These are phyloP conservation scores for Phytophthora rubi DNA, from an alignment of 352 stramenopile genomes.

Conservation along the genomic window DNA sequence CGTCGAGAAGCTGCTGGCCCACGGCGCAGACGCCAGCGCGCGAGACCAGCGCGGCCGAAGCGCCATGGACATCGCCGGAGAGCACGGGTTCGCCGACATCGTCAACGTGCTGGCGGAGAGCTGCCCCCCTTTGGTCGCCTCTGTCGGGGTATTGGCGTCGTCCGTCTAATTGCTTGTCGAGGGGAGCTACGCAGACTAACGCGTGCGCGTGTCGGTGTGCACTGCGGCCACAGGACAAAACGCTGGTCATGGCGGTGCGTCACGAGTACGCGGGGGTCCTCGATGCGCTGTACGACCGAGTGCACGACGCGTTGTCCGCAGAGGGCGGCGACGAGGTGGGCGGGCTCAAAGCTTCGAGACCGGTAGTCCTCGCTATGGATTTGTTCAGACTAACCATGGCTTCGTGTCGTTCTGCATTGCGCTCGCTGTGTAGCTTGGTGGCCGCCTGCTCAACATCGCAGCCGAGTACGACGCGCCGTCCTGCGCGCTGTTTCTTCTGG, in stretches of 20 bases:
- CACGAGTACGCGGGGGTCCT: conserved; percentile 23
- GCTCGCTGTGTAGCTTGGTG: conserved; percentile 10
- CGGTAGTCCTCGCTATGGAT: neutral
- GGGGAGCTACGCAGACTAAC: neutral
- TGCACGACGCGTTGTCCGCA: conserved; percentile 8
- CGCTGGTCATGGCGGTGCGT: conserved; percentile 27
- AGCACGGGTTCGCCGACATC: conserved; percentile 52
- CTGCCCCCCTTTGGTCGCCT: conserved; percentile 17
- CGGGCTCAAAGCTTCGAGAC: no score
- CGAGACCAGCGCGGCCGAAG: conserved; percentile 38
- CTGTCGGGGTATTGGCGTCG: conserved; percentile 21
- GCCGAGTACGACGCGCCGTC: conserved; percentile 24
- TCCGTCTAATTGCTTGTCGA: conserved; percentile 10
- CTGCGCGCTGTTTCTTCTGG: conserved; percentile 23
- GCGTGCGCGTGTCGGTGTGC: neutral
- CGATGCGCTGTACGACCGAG: conserved; percentile 26
- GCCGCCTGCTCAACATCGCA: conserved; percentile 25
- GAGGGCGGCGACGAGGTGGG: conserved; percentile 17
- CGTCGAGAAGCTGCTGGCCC: conserved; percentile 47
- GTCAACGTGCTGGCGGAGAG: conserved; percentile 37
- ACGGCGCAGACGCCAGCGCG: conserved; percentile 38
- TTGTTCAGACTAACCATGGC: neutral
- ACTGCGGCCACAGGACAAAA: conserved; percentile 20
- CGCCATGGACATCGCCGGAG: conserved; percentile 46
- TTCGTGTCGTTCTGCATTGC: neutral